Percentiles rank a stretch among this genome's conserved stretches.
These are phyloP conservation scores for Rhodotorula graminis DNA, from an alignment of 768 basidiomycete genomes.

Conservation along the genomic window DNA sequence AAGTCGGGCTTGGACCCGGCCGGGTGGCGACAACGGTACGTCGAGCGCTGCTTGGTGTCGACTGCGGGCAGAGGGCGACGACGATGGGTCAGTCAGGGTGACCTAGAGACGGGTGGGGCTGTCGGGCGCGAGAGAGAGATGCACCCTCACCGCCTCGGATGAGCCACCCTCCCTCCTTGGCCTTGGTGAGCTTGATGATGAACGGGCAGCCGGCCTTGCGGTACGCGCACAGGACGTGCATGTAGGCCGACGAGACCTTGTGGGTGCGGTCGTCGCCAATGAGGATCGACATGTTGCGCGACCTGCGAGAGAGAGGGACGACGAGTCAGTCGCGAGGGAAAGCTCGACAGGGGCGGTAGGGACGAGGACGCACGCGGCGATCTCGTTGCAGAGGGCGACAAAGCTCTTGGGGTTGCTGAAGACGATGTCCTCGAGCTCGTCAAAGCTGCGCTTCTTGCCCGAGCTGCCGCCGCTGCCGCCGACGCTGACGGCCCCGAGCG, in stretches of 20 bases:
- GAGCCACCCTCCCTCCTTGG: constrained; percentile 37
- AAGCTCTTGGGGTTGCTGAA: constrained; percentile 31
- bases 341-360: background rate
- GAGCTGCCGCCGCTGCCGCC: too few species aligned
- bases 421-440: constrained; percentile 36
- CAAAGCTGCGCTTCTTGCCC: constrained; percentile 13
- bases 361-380: constrained; percentile 25
- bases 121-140: background rate
- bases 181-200: constrained; percentile 30
- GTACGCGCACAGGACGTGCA: constrained; percentile 37
- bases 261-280: constrained; percentile 36
- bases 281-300: constrained; percentile 17
- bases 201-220: constrained; percentile 30
- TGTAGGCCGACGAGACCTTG: constrained; percentile 33
- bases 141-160: constrained; percentile 6
- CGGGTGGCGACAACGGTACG: constrained; percentile 35
- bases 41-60: constrained; percentile 25
- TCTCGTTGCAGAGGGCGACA: constrained; percentile 7
- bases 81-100: background rate
- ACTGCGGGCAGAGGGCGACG: background rate
- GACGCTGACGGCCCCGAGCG: background rate
- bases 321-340: background rate
- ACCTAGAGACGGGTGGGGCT: too few species aligned
- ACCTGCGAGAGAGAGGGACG: background rate
- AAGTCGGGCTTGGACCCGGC: constrained; percentile 11